phyloP scores from a whole-genome alignment of 192 early-diverging fungal genomes.

The Oehlia diaphana region DNA sequence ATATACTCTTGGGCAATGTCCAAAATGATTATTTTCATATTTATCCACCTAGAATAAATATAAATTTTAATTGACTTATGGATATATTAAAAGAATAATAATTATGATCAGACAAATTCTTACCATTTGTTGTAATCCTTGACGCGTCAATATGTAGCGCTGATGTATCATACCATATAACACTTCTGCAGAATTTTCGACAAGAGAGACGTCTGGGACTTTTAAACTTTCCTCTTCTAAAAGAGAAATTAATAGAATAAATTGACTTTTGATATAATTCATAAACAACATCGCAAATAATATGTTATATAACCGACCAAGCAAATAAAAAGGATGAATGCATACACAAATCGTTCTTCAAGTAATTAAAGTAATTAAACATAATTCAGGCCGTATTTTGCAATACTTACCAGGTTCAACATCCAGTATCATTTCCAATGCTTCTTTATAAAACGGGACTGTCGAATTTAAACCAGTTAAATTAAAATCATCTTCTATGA shows the following conservation, averaged over 20 bases:
- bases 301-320: background rate
- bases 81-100: background rate
- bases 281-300: background rate
- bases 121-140: conserved; percentile 84
- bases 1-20: conserved; percentile 70
- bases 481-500: conserved; percentile 97
- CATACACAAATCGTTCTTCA: background rate
- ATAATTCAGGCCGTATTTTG: conserved; percentile 1
- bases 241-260: background rate
- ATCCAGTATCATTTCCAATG: conserved; percentile 95
- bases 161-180: conserved; percentile 95
- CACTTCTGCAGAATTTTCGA: conserved; percentile 86
- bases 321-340: background rate
- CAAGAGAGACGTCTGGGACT: conserved; percentile 68
- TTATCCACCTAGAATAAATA: conserved; percentile 66
- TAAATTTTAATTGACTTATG: background rate
- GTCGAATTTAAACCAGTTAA: conserved; percentile 84
- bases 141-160: conserved; percentile 86
- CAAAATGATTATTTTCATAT: conserved; percentile 76
- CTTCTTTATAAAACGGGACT: conserved; percentile 87
- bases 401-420: conserved; percentile 58
- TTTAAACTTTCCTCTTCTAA: conserved; percentile 55
- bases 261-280: conserved; percentile 8
- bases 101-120: background rate
- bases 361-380: background rate